Evolutionary conservation across 331 rosid species (phyloP).

Genomic region (Stylosanthes scabra): DNA sequence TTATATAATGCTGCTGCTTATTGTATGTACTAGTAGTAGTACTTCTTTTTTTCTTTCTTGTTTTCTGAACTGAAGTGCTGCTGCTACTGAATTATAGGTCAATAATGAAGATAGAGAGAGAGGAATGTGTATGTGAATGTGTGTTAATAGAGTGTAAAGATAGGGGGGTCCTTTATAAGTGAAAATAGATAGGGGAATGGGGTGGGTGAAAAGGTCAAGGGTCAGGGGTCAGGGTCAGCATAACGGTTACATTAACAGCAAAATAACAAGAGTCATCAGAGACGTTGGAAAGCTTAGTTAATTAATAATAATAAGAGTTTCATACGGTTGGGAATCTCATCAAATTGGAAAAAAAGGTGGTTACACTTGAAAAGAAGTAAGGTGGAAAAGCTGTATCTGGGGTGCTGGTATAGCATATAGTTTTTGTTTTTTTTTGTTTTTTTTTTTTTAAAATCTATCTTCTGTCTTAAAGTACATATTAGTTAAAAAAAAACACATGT

Average conservation of each 20-base stretch:
- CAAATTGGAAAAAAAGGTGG: not conserved
- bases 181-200: not conserved
- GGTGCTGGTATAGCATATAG: no score
- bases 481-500: no score
- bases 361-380: no score
- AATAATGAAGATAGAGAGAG: constrained; percentile 12
- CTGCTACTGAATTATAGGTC: constrained; percentile 16
- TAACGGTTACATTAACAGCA: constrained; percentile 56
- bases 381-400: no score
- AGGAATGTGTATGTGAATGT: not conserved
- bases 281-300: constrained; percentile 35
- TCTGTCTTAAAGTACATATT: no score
- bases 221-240: not conserved
- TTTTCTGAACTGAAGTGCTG: constrained; percentile 10
- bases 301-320: not conserved
- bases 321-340: constrained; percentile 14
- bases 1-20: not conserved
- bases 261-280: constrained; percentile 6
- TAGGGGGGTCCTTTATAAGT: not conserved
- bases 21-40: not conserved
- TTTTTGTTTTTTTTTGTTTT: no score
- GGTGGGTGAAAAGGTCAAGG: constrained; percentile 1
- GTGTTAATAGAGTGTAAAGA: not conserved
- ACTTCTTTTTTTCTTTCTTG: no score
- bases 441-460: no score